A percentile compares a stretch with the other conserved stretches of the same genome.
Evolutionary conservation across 345 rosid species (phyloP).

Genomic region (Combretum micranthum): DNA sequence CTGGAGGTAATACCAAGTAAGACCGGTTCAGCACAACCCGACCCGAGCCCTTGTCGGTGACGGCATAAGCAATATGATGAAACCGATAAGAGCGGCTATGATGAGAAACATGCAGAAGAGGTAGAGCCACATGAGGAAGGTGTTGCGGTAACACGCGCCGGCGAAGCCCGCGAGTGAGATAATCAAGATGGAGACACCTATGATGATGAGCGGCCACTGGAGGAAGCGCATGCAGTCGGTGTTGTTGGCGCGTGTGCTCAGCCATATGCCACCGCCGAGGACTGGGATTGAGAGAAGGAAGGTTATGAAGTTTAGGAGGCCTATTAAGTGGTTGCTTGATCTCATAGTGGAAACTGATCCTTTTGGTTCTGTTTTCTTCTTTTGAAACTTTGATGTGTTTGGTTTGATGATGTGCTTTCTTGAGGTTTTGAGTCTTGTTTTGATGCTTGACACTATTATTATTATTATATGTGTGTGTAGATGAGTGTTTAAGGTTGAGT

Average conservation of each 20-base stretch:
- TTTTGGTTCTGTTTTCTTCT: not conserved
- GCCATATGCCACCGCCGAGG: conserved; percentile 98
- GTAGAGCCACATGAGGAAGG: conserved; percentile 71
- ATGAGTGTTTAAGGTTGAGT: no score
- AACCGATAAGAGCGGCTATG: conserved; percentile 69
- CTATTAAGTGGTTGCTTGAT: conserved; percentile 68
- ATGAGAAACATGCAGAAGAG: conserved; percentile 82
- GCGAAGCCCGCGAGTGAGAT: conserved; percentile 81
- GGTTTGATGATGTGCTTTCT: not conserved
- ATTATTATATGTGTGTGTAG: no score
- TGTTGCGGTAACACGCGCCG: conserved; percentile 83
- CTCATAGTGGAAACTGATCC: conserved; percentile 45
- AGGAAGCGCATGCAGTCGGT: conserved; percentile 85
- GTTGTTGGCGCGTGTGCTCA: conserved; percentile 79
- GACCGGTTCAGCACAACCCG: conserved; percentile 35
- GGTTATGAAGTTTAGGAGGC: conserved; percentile 74
- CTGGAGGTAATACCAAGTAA: conserved; percentile 54
- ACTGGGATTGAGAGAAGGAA: conserved; percentile 81
- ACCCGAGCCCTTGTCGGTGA: conserved; percentile 83
- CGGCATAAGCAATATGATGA: conserved; percentile 81
- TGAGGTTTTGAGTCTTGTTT: not conserved
- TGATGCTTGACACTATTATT: no score
- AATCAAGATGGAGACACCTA: conserved; percentile 70
- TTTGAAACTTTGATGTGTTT: no score
- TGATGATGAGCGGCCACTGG: conserved; percentile 87